Percentiles rank a stretch among this genome's conserved stretches.
These are phyloP conservation scores for Penstemon barbatus DNA, from an alignment of 257 asterid genomes.

Conservation along the genomic window DNA sequence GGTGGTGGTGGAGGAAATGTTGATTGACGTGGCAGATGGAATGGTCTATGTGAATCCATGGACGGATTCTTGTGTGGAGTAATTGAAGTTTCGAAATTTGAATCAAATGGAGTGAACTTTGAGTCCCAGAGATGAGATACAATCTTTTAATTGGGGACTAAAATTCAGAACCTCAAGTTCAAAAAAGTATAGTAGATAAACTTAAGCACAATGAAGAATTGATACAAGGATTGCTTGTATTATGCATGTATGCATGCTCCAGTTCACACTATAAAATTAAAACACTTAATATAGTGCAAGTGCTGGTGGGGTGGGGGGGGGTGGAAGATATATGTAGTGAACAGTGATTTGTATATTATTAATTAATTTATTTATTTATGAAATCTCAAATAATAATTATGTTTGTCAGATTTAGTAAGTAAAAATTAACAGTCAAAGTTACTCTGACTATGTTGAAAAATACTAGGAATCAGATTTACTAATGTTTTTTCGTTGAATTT, in stretches of 20 bases:
- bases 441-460: constrained; percentile 23
- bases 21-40: constrained; percentile 68
- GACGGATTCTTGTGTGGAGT: constrained; percentile 7
- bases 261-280: no score
- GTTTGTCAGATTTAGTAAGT: constrained; percentile 11
- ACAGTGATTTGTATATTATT: no score
- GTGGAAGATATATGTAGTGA: background rate
- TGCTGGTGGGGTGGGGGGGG: no score
- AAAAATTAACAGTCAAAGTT: background rate
- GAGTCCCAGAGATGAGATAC: constrained; percentile 23
- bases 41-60: constrained; percentile 94
- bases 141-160: constrained; percentile 5
- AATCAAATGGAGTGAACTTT: constrained; percentile 14
- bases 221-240: background rate
- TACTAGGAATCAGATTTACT: constrained; percentile 21
- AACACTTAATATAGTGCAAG: no score
- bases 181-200: constrained; percentile 21
- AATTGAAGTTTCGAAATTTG: constrained; percentile 12
- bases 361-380: no score
- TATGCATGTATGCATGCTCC: background rate
- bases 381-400: background rate
- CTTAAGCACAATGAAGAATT: background rate
- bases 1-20: constrained; percentile 52
- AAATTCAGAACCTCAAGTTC: constrained; percentile 5
- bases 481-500: no score